A percentile compares a stretch with the other conserved stretches of the same genome.
Conservation (phyloP, 2,329 filamentous ascomycete genomes). For the Drechslerella stenobrocha region DNA sequence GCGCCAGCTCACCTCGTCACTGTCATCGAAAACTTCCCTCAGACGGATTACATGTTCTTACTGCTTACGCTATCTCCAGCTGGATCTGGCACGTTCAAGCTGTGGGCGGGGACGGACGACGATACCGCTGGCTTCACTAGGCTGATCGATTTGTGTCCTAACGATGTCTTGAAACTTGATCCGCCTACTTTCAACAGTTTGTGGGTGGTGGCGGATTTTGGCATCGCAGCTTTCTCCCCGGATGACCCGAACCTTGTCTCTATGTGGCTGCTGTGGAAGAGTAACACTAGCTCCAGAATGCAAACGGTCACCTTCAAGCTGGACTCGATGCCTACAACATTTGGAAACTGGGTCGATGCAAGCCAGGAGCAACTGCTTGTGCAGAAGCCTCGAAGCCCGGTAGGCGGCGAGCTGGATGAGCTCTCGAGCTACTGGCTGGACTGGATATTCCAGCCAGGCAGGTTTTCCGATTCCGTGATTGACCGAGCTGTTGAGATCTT, state of each 20-base stretch:
- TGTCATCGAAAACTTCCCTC: conserved; percentile 57
- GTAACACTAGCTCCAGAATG: conserved; percentile 75
- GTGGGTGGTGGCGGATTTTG: conserved; percentile 79
- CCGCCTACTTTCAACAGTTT: conserved; percentile 72
- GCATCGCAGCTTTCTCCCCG: conserved; percentile 61
- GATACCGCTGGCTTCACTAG: conserved; percentile 56
- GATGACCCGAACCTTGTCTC: conserved; percentile 63
- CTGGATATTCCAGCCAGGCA: conserved; percentile 78
- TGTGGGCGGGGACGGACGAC: conserved; percentile 70
- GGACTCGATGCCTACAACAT: conserved; percentile 65
- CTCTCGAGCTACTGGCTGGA: conserved; percentile 82
- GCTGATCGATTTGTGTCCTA: conserved; percentile 69
- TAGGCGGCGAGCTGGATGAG: conserved; percentile 59
- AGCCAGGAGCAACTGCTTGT: conserved; percentile 64
- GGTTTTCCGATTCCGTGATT: conserved; percentile 76
- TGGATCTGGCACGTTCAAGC: conserved; percentile 87
- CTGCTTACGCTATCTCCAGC: conserved; percentile 86
- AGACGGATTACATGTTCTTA: conserved; percentile 61
- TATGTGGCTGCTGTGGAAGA: conserved; percentile 81
- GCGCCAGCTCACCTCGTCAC: conserved; percentile 51
- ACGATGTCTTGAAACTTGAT: conserved; percentile 66
- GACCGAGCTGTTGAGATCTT: conserved; percentile 84
- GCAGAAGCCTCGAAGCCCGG: conserved; percentile 56
- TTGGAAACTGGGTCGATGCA: conserved; percentile 73
- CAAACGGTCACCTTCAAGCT: conserved; percentile 73